Evolutionary conservation across 495 filamentous ascomycete species (phyloP).

Genomic region (Polyplosphaeria fusca): DNA sequence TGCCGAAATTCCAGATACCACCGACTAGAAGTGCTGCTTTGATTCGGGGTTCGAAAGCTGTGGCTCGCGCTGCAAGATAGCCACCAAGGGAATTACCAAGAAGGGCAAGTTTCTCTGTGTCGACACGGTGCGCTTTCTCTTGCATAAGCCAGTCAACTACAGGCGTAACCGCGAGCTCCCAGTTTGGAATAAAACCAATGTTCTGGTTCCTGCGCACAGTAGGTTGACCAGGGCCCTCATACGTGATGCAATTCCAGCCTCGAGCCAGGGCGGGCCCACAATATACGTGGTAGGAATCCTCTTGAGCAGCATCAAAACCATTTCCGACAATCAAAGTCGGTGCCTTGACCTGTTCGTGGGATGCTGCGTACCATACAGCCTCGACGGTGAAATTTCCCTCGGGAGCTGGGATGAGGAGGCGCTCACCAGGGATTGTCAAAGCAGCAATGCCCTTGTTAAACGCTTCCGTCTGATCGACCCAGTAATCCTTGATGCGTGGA

Average conservation of each 20-base stretch:
- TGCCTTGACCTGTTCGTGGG: background rate
- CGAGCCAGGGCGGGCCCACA: constrained; percentile 41
- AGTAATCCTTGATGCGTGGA: background rate
- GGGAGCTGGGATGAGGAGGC: constrained; percentile 39
- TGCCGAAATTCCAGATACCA: constrained; percentile 38
- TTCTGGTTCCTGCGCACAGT: constrained; percentile 46
- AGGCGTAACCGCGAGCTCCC: constrained; percentile 48
- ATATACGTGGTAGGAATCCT: constrained; percentile 45
- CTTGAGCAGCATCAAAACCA: constrained; percentile 45
- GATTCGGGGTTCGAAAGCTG: constrained; percentile 47
- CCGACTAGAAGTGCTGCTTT: constrained; percentile 44
- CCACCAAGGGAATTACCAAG: constrained; percentile 46
- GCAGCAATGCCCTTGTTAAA: constrained; percentile 32
- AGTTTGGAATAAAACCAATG: constrained; percentile 50
- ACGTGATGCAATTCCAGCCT: constrained; percentile 49
- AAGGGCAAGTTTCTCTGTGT: constrained; percentile 33
- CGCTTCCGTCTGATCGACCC: constrained; percentile 1
- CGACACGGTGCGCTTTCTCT: constrained; percentile 31
- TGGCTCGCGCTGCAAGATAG: constrained; percentile 41
- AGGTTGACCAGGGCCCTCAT: constrained; percentile 52
- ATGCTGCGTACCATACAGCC: background rate
- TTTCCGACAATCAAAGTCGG: constrained; percentile 1
- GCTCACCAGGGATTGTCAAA: constrained; percentile 41
- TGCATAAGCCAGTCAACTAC: constrained; percentile 48
- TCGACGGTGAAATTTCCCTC: background rate